Percentiles rank a stretch among this genome's conserved stretches.
These are phyloP conservation scores for Colletotrichum coccodes DNA, from an alignment of 2,329 filamentous ascomycete species.

Conservation along the genomic window DNA sequence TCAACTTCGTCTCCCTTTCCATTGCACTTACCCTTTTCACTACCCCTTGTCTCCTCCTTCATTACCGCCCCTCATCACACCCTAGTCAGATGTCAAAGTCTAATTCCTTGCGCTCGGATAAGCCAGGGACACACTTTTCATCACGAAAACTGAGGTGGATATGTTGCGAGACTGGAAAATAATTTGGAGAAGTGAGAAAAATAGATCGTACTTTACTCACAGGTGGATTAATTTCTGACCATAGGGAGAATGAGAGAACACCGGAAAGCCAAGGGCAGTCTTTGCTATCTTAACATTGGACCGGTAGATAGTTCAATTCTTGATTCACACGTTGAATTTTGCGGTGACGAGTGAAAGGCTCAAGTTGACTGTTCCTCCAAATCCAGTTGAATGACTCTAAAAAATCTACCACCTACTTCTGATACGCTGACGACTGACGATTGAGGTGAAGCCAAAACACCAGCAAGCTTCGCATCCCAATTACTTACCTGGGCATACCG, in stretches of 20 bases:
- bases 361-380: background rate
- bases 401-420: background rate
- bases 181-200: background rate
- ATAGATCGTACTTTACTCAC: background rate
- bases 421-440: background rate
- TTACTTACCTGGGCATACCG: background rate
- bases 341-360: background rate
- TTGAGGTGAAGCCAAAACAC: background rate
- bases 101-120: background rate
- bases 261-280: background rate
- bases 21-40: background rate
- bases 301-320: background rate
- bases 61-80: background rate
- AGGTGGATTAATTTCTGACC: background rate
- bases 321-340: background rate
- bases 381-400: background rate
- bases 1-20: background rate
- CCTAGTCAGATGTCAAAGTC: background rate
- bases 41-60: background rate
- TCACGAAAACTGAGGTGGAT: background rate
- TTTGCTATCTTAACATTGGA: background rate
- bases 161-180: background rate
- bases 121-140: background rate
- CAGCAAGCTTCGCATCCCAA: too few species aligned
- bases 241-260: too few species aligned